Evolutionary conservation across 345 rosid genomes (phyloP), one percentile per base, ranked within the genome.

Genomic region (Fremontodendron californicum): DNA sequence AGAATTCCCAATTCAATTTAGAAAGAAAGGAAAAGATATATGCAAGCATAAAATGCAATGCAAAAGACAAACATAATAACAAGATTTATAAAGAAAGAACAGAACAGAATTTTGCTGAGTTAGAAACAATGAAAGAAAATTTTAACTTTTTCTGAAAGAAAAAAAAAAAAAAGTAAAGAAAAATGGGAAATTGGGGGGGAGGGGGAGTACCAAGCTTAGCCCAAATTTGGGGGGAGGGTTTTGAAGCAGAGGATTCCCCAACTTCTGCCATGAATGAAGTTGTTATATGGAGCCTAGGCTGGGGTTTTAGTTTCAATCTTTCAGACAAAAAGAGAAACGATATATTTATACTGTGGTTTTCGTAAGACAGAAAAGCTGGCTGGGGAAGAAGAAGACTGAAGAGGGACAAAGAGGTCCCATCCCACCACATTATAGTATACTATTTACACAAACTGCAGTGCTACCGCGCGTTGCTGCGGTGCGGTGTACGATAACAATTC

Each of bases 211-310:
- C 74, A 71, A 71, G 77, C 69, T 75, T 75, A 7, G 77, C 77
- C 77, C 77, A 60, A 46, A 61, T 27, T 43, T 43, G 67, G 40
- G 70, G 19, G 25, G 68, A 42, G 8, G 55, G 21, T 75, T 61
- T 45, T 18, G 77, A 71, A 71, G 23, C 55, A 70, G 74, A 75
- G 57, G 68, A 75, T 45, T 75, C 77, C 43, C 77, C 77, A 75
- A 75, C 55, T 75, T 75, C 77, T 9, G 54, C 40, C 77, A 61
- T 74, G 77, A 40, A 45, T 69, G 54, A 23, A 58, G 7, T n/a
- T n/a, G n/a, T n/a, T n/a, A n/a, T n/a, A 39, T 3, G 7, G 7
- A 1, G 5, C 7, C 6, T 33, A 33, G 3, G 35, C 1, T 33
- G 35, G 35, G 3, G 35, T 33, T 1, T 33, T 33, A 33, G 3